Base-by-base conservation (phyloP, 176 grass and related monocot genomes). In the Oryza coarctata region DNA sequence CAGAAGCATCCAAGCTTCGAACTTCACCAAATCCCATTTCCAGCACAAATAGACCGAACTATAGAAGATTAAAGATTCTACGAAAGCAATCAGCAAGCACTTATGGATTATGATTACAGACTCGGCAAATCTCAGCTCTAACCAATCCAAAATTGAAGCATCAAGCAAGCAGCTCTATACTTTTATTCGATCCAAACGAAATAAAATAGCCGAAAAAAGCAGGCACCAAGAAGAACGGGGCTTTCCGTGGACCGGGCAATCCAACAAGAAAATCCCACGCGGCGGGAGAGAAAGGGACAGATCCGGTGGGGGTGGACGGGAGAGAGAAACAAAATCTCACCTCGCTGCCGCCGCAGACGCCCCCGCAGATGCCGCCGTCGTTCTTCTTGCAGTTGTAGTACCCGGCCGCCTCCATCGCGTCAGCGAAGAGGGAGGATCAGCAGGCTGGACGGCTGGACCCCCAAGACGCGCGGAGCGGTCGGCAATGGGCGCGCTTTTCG, bases 1-100 rank as follows among this genome's bases (percentile, higher is more conserved):
- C 67, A 77, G 61, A 86, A 86, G 83, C 83, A 78, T 78, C 66
- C 38, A 67, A 76, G 20, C 73, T 41, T 80, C n/a, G 20, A 31
- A 43, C 55, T 29, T 44, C 65, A 66, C 65, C 72, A 20, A 81
- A 86, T 73, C 13, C 58, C 62, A 68, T 68, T 7, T 57, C 71
- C 41, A 71, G 82, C 40, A 52, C 26, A 9, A 9, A 70, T 20
- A 45, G 12, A 11, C 12, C 11, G 12, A 3, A 63, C 26, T 3
- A 71, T 13, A 29, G 22, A 65, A 57, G 65, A 77, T 25, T 17
- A 44, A 22, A 72, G 13, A 81, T 77, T 76, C 65, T 31, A 20
- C 62, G 6, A 22, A 60, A 62, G 28, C 14, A 39, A 89, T 63
- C 20, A 12, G 49, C 70, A 65, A 68, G 34, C 58, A 30, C 20